Evolutionary conservation across 1,284 basidiomycete genomes (phyloP).

Genomic region (Apiotrichum gracile): DNA sequence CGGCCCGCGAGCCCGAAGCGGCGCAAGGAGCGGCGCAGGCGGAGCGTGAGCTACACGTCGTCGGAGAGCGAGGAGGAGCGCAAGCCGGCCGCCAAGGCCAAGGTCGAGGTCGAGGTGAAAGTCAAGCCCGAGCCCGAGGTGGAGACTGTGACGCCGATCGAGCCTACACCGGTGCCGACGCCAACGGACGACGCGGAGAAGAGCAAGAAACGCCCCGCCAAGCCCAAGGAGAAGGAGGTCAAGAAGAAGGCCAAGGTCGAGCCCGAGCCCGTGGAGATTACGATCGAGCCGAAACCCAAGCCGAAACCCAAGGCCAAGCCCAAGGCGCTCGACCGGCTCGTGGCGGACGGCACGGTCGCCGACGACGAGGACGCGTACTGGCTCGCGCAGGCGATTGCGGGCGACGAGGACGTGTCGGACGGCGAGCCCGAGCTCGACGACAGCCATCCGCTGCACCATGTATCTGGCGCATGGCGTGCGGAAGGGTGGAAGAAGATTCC

Average conservation of each 20-base stretch:
- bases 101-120: background rate
- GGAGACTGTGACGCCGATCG: conserved; percentile 3
- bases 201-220: conserved; percentile 28
- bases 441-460: conserved; percentile 34
- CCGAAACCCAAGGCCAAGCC: conserved; percentile 18
- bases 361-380: conserved; percentile 93
- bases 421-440: conserved; percentile 20
- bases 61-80: conserved; percentile 17
- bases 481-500: conserved; percentile 95
- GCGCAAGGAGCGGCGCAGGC: conserved; percentile 9
- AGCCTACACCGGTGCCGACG: background rate
- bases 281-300: conserved; percentile 20
- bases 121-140: background rate
- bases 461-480: conserved; percentile 54
- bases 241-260: conserved; percentile 13
- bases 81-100: background rate
- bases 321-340: conserved; percentile 31
- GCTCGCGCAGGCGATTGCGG: conserved; percentile 58
- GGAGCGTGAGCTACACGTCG: conserved; percentile 18
- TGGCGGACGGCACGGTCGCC: conserved; percentile 55
- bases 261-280: too few species aligned
- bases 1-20: conserved; percentile 13
- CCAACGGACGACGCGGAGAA: conserved; percentile 24
- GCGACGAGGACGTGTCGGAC: conserved; percentile 27
- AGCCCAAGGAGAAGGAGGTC: conserved; percentile 8